phyloP scores from a whole-genome alignment of 225 moss, liverwort and hornwort genomes.

The Sphagnum tenellum region DNA sequence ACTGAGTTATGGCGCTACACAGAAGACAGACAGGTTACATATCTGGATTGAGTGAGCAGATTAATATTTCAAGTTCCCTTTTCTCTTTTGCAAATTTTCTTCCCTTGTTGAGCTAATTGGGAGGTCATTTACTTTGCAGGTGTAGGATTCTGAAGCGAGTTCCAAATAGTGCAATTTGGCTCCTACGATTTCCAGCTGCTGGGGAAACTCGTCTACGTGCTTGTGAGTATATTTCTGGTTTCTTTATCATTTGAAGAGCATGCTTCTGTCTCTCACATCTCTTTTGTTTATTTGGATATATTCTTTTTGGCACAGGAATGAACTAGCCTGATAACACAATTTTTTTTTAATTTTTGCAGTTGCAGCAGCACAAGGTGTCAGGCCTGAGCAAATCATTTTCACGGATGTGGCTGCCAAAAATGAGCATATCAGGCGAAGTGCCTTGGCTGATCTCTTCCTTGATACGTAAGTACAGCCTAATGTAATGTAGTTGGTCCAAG shows the following conservation, averaged over 20 bases:
- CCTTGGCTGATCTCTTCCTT: conserved; percentile 85
- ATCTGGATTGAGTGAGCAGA: no score
- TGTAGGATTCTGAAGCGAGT: conserved; percentile 93
- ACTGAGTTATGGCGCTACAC: no score
- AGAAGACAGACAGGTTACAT: no score
- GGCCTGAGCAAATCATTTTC: conserved; percentile 90
- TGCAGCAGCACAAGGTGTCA: conserved; percentile 88
- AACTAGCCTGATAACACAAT: neutral
- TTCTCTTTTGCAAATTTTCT: no score
- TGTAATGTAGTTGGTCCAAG: neutral
- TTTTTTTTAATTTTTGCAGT: conserved; percentile 28
- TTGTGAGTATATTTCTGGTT: conserved; percentile 35
- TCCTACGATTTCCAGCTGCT: conserved; percentile 91
- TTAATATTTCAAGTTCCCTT: no score
- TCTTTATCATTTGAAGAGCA: neutral
- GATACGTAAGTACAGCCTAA: conserved; percentile 63
- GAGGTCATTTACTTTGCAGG: conserved; percentile 26
- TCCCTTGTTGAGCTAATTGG: no score
- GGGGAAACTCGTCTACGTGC: conserved; percentile 94
- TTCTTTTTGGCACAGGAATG: no score
- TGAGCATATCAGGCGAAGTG: conserved; percentile 90
- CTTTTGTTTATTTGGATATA: neutral
- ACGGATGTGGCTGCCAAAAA: conserved; percentile 98
- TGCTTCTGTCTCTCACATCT: neutral
- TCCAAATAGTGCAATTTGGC: conserved; percentile 90